Percentiles rank a stretch among this genome's conserved stretches.
Conservation (phyloP, 2,329 filamentous ascomycete genomes). For the Penicillium sp. region DNA sequence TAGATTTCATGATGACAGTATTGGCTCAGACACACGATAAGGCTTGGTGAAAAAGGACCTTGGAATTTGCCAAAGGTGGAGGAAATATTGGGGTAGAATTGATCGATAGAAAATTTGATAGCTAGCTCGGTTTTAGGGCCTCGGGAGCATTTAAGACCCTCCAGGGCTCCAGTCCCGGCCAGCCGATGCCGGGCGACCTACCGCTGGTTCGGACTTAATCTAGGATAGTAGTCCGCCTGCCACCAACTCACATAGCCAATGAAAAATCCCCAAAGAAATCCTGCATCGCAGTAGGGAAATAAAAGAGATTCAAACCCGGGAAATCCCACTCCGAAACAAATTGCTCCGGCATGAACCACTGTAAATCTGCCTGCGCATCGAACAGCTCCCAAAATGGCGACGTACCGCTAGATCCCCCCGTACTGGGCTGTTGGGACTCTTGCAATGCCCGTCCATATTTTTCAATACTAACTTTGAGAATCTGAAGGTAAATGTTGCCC, state of each 20-base stretch:
- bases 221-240: no score
- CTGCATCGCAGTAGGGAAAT: conserved; percentile 53
- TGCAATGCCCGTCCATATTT: conserved; percentile 54
- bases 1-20: no score
- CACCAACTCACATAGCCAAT: conserved; percentile 25
- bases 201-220: no score
- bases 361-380: conserved; percentile 52
- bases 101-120: no score
- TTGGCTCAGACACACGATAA: no score
- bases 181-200: no score
- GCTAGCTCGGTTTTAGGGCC: no score
- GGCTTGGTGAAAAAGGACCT: no score
- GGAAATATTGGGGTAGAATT: no score
- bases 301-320: conserved; percentile 57
- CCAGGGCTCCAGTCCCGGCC: no score
- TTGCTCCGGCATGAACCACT: conserved; percentile 58
- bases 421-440: conserved; percentile 35
- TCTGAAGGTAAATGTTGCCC: conserved; percentile 55
- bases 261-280: conserved; percentile 53
- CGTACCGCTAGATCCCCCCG: conserved; percentile 21
- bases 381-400: conserved; percentile 41
- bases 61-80: no score
- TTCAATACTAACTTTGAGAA: conserved; percentile 54
- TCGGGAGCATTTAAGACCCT: no score
- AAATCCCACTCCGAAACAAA: conserved; percentile 64